Evolutionary conservation across 768 basidiomycete species (phyloP).

Genomic region (Tubosaeta sp.): DNA sequence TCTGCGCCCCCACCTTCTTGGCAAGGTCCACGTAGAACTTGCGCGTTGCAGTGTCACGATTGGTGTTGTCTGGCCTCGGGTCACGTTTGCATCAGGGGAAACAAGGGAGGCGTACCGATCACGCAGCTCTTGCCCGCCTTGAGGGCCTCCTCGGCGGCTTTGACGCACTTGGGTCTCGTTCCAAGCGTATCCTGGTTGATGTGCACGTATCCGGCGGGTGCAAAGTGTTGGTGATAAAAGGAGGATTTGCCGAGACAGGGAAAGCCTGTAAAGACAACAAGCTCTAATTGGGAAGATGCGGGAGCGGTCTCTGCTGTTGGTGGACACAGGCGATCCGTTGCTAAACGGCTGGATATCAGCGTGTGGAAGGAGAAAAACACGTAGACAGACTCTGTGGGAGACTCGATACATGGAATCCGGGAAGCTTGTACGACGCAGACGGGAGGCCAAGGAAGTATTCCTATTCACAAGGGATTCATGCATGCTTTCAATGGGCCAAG

Average conservation of each 20-base stretch:
- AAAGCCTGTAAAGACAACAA: slow-evolving; percentile 59
- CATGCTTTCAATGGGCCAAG: too few species aligned
- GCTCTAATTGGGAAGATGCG: slow-evolving; percentile 30
- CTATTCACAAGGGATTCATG: slow-evolving; percentile 34
- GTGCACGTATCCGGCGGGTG: slow-evolving; percentile 64
- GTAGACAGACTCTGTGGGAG: slow-evolving; percentile 30
- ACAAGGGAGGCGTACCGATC: slow-evolving; percentile 50
- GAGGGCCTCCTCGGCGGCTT: slow-evolving; percentile 53
- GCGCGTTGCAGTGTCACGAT: slow-evolving; percentile 67
- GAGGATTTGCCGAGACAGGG: slow-evolving; percentile 78
- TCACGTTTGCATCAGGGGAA: background rate
- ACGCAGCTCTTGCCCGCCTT: slow-evolving; percentile 62
- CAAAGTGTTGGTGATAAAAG: slow-evolving; percentile 71
- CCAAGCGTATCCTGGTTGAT: slow-evolving; percentile 84
- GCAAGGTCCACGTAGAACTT: slow-evolving; percentile 69
- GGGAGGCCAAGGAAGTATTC: slow-evolving; percentile 70
- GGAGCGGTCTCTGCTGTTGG: slow-evolving; percentile 15
- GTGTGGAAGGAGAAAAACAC: background rate
- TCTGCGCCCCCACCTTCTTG: slow-evolving; percentile 45
- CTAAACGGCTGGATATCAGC: too few species aligned
- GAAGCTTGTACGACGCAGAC: slow-evolving; percentile 42
- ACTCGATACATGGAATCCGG: slow-evolving; percentile 64
- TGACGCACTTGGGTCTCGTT: slow-evolving; percentile 72
- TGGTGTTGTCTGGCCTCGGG: slow-evolving; percentile 78
- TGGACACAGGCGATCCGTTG: slow-evolving; percentile 39